A percentile compares a stretch with the other conserved stretches of the same genome.
Conservation (phyloP, 2,329 filamentous ascomycete species). For the Neopestalotiopsis sp. region DNA sequence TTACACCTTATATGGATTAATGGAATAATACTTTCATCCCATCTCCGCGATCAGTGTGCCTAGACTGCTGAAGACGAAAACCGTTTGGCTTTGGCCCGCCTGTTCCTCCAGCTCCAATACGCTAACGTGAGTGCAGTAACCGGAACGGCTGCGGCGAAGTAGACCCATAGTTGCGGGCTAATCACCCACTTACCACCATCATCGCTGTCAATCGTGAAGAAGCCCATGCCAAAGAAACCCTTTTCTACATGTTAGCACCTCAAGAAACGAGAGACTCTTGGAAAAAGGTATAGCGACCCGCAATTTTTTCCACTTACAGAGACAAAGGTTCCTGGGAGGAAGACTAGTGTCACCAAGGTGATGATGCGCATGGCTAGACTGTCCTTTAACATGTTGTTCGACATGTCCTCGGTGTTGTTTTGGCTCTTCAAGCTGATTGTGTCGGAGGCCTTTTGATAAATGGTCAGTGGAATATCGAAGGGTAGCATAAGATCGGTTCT, state of each 20-base stretch:
- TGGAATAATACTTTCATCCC: too few species aligned
- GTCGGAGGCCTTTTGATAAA: background rate
- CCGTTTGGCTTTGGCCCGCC: background rate
- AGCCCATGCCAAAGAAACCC: slow-evolving; percentile 11
- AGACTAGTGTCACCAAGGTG: background rate
- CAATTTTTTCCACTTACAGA: background rate
- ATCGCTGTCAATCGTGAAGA: slow-evolving; percentile 5
- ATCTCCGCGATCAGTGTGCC: too few species aligned
- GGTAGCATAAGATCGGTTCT: background rate
- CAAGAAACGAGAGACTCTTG: background rate
- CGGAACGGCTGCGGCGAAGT: background rate
- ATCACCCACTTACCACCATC: background rate
- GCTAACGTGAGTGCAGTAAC: background rate
- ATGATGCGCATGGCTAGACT: background rate
- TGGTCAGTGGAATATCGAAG: background rate
- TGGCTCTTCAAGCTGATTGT: slow-evolving; percentile 3
- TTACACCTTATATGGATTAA: too few species aligned
- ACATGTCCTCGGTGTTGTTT: slow-evolving; percentile 5
- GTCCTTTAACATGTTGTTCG: slow-evolving; percentile 1
- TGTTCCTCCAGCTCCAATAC: background rate
- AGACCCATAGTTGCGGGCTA: background rate
- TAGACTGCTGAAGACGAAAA: too few species aligned
- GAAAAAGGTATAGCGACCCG: background rate
- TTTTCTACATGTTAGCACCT: background rate
- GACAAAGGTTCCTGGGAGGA: background rate